Base-by-base conservation (phyloP, 2,329 filamentous ascomycete species). In the Sarocladiaceae sp. region DNA sequence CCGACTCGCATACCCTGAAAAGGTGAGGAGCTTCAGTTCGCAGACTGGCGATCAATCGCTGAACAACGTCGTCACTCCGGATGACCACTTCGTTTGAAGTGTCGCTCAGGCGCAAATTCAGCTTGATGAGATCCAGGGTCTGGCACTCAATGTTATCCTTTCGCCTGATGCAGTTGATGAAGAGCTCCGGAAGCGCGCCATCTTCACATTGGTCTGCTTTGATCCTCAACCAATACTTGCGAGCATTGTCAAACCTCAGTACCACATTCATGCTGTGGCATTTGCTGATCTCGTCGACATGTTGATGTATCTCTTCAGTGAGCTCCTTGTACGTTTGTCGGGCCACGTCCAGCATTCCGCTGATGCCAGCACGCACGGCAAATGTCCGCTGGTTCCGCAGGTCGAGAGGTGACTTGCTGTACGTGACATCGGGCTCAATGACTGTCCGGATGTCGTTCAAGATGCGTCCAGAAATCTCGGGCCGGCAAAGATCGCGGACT, bases 291-390 rank as follows among this genome's bases (percentile, higher is more conserved):
- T 83, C 77, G 20, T 81, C 76, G 2, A 93, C 76, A 64, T 93
- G 82, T 50, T 86, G 77, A 58, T 87, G 80, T 3, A 90, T 82
- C 65, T 96, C 90, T 47, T 87, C 81, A 4, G 86, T 94, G 2
- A 87, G 83, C 65, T 97, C 93, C 60, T 94, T 95, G 70, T 94
- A 97, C 0, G 90, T 90, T 61, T 91, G 87, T 4, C 92, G 82
- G 29, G 90, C 89, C 33, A 97, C 88, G 68, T 97, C 93, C 3
- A 97, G 80, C 53, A 97, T 79, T 2, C 89, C 89, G 59, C 90
- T 91, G 37, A 94, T 83, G 1, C 90, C 89, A 42, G 90, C 83
- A 71, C 87, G 94, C 28, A 97, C 86, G 20, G 93, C 93, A 70
- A 95, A 97, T 1, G 87, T 89, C 56, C 93, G 79, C 64, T 97